Evolutionary conservation across 2,329 filamentous ascomycete species (phyloP), one percentile per base, ranked within the genome.

Genomic region (Aschersonia sp.): DNA sequence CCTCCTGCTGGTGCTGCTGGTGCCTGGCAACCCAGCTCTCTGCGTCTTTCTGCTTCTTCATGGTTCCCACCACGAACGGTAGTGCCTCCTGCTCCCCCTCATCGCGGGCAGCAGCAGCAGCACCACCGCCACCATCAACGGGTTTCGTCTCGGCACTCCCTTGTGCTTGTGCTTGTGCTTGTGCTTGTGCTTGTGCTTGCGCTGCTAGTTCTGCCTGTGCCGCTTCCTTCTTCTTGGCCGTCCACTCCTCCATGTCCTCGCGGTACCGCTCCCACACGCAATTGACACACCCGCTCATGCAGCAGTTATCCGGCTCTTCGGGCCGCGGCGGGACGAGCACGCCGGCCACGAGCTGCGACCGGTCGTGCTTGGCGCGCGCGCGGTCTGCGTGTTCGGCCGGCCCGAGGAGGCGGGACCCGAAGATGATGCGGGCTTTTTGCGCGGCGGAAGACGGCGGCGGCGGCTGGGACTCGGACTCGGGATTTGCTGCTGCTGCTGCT

Each of bases 231-330:
- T 75, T 77, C 50, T 79, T 75, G 11, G 70, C 68, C 4, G 81
- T 83, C 87, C 88, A 97, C 49, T 86, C 85, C 63, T 97, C 89
- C 66, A 97, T 74, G 46, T 97, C 92, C 55, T 98, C 90, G 7
- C 89, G 76, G 64, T 82, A 97, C 47, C 79, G 72, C 57, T 96
- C 89, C 89, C 89, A 97, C 3, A 97, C 92, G 63, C 92, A 98
- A 63, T 97, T 89, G 45, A 95, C 90, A 62, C 92, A 98, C 4
- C 92, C 92, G 59, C 86, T 92, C 92, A 98, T 98, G 67, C 92
- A 98, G 73, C 92, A 98, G 61, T 98, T 96, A 58, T 97, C 92
- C 4, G 92, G 92, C 65, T 98, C 90, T 44, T 79, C 75, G 1
- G 92, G 92, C 44, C 78, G 77, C 0, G 88, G 89, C 2, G 92